These are phyloP conservation scores for Inonotus hispidus DNA, from an alignment of 1,284 basidiomycete species.

Conservation along the genomic window DNA sequence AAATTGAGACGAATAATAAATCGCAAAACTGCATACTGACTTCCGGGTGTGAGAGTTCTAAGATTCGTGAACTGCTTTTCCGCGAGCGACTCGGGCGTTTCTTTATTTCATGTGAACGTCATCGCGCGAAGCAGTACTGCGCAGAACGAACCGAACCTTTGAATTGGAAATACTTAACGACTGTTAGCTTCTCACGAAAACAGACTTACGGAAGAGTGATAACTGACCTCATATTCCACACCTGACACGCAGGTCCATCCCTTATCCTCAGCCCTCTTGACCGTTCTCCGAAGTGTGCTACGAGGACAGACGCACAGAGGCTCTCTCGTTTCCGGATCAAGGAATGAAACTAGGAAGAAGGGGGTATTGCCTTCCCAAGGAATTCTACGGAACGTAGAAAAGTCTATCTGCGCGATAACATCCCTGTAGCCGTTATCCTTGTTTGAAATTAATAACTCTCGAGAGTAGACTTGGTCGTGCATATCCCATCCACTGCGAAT, in stretches of 20 bases:
- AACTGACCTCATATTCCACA: slow-evolving; percentile 82
- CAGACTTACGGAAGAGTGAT: background rate
- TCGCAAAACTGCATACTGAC: slow-evolving; percentile 41
- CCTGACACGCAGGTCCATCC: slow-evolving; percentile 71
- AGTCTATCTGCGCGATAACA: slow-evolving; percentile 78
- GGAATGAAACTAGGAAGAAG: slow-evolving; percentile 89
- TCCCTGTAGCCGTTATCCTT: slow-evolving; percentile 89
- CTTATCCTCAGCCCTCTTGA: slow-evolving; percentile 41
- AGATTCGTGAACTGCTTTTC: slow-evolving; percentile 78
- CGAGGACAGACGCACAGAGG: slow-evolving; percentile 83
- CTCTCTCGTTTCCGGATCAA: slow-evolving; percentile 76
- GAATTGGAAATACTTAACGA: slow-evolving; percentile 86
- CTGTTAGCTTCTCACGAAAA: background rate
- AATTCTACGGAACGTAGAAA: slow-evolving; percentile 80
- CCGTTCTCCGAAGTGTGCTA: slow-evolving; percentile 64
- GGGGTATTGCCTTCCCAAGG: slow-evolving; percentile 92
- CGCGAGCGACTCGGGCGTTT: slow-evolving; percentile 70
- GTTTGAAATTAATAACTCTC: slow-evolving; percentile 88
- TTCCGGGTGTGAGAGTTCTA: slow-evolving; percentile 83
- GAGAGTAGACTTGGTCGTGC: slow-evolving; percentile 78
- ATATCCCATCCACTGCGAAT: slow-evolving; percentile 76
- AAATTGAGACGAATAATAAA: background rate
- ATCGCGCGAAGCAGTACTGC: background rate
- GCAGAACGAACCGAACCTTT: slow-evolving; percentile 54
- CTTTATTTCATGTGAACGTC: slow-evolving; percentile 34